Percentiles rank a stretch among this genome's conserved stretches.
Evolutionary conservation across 2,329 filamentous ascomycete genomes (phyloP).

Genomic region (Colletotrichum melonis): DNA sequence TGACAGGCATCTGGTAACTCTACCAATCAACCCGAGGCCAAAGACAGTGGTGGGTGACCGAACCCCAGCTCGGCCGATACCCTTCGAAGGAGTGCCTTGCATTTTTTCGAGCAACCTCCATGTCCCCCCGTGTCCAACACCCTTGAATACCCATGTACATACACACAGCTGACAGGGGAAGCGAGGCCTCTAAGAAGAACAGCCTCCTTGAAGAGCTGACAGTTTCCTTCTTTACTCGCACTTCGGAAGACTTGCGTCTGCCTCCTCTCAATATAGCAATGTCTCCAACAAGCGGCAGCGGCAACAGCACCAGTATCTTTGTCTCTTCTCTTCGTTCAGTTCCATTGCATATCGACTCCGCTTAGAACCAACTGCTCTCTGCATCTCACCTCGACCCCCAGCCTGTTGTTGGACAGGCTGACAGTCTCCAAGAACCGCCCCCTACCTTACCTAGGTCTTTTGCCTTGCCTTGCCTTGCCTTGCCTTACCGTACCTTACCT

Average conservation of each 20-base stretch:
- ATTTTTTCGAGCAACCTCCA: slow-evolving; percentile 32
- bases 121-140: slow-evolving; percentile 18
- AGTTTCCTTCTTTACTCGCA: slow-evolving; percentile 41
- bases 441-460: neutral
- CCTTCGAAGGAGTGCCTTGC: slow-evolving; percentile 40
- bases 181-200: slow-evolving; percentile 39
- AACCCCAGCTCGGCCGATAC: slow-evolving; percentile 34
- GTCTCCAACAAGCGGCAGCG: slow-evolving; percentile 45
- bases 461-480: slow-evolving; percentile 17
- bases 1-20: slow-evolving; percentile 31
- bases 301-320: slow-evolving; percentile 40
- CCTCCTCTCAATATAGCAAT: slow-evolving; percentile 54
- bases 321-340: slow-evolving; percentile 48
- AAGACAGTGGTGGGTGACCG: slow-evolving; percentile 28
- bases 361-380: slow-evolving; percentile 42
- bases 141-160: slow-evolving; percentile 36
- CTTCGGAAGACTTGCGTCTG: slow-evolving; percentile 38
- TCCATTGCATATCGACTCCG: slow-evolving; percentile 50
- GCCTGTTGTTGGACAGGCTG: slow-evolving; percentile 51
- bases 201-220: slow-evolving; percentile 39
- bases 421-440: slow-evolving; percentile 33
- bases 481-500: slow-evolving; percentile 27
- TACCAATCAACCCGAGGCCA: slow-evolving; percentile 34
- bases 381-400: slow-evolving; percentile 40
- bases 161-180: slow-evolving; percentile 41